Conservation (phyloP, 768 basidiomycete genomes). For the Naganishia vishniacii region DNA sequence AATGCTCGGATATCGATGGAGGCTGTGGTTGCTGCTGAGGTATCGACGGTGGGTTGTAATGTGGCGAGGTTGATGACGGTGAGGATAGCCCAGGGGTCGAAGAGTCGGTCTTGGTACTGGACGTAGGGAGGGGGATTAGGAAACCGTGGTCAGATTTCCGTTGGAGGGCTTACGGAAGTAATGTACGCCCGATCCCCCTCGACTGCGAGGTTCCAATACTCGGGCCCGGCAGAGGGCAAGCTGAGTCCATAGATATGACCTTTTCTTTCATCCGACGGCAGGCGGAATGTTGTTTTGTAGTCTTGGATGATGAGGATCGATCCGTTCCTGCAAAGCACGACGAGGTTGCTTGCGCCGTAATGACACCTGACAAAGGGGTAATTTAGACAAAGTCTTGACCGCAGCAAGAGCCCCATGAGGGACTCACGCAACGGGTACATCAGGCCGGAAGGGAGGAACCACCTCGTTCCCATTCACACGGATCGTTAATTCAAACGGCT, state of each 20-base stretch:
- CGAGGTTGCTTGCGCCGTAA: not conserved
- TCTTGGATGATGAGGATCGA: conserved; percentile 11
- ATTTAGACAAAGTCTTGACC: not conserved
- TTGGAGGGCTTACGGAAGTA: not conserved
- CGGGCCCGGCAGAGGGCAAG: conserved; percentile 1
- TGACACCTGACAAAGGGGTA: not conserved
- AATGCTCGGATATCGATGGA: conserved; percentile 1
- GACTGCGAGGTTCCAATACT: conserved; percentile 12
- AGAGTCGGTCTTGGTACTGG: not conserved
- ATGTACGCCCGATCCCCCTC: conserved; percentile 1
- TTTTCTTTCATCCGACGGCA: not conserved
- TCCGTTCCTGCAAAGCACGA: conserved; percentile 3
- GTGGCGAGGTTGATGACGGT: not conserved
- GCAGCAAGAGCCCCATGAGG: not conserved
- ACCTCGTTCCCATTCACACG: not conserved
- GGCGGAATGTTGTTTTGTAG: conserved; percentile 1
- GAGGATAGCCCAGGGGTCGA: conserved; percentile 5
- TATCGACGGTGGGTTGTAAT: not conserved
- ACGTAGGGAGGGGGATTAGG: not conserved
- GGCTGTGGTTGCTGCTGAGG: not conserved
- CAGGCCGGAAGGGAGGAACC: not conserved
- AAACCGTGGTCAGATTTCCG: not conserved
- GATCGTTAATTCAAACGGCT: not conserved
- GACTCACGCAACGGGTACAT: conserved; percentile 8
- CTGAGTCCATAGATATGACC: not conserved